phyloP scores from a whole-genome alignment of 1,284 basidiomycete species.

The Kwoniella shivajii region DNA sequence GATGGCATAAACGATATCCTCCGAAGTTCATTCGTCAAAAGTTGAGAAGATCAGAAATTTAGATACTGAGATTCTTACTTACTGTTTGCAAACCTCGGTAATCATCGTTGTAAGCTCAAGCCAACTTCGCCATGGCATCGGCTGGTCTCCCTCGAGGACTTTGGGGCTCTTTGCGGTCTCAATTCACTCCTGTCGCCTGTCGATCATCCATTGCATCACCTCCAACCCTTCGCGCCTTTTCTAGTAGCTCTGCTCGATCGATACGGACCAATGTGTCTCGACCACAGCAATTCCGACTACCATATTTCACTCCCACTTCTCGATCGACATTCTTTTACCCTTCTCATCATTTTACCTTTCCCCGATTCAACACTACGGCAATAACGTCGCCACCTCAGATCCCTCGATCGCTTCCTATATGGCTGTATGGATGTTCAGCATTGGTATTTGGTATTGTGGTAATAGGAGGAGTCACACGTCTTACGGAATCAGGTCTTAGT shows the following conservation, averaged over 20 bases:
- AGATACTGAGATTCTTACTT: neutral
- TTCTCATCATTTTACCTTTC: slow-evolving; percentile 11
- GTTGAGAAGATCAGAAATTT: no score
- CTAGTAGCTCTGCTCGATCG: neutral
- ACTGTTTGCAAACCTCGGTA: no score
- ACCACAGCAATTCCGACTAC: slow-evolving; percentile 12
- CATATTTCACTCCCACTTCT: slow-evolving; percentile 19
- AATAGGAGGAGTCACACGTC: slow-evolving; percentile 92
- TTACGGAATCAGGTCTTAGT: slow-evolving; percentile 95
- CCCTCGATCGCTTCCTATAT: slow-evolving; percentile 69
- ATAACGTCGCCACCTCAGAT: slow-evolving; percentile 50
- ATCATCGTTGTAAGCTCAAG: neutral
- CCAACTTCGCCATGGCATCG: neutral
- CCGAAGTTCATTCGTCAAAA: slow-evolving; percentile 1
- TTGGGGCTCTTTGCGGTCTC: neutral
- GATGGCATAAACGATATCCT: neutral
- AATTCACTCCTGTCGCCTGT: neutral
- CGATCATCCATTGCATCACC: slow-evolving; percentile 8
- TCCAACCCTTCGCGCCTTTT: slow-evolving; percentile 3
- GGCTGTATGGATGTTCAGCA: slow-evolving; percentile 79
- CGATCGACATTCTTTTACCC: slow-evolving; percentile 15
- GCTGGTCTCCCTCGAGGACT: slow-evolving; percentile 5
- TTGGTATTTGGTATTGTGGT: slow-evolving; percentile 91
- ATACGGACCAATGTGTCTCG: neutral
- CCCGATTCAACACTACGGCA: slow-evolving; percentile 8